Conservation (phyloP, 169 alveolate species). For the Babesia ovis region DNA sequence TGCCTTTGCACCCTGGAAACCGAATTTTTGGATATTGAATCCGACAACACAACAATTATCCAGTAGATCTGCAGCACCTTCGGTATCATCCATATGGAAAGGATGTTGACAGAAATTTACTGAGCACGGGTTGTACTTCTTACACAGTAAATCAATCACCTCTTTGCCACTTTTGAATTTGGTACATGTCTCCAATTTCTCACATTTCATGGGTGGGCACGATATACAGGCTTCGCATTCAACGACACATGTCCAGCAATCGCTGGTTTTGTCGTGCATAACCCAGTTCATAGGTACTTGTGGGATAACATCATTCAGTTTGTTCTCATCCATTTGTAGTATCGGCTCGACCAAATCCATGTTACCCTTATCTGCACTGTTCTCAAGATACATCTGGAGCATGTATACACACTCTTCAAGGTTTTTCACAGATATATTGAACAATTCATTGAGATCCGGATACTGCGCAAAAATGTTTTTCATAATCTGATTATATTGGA, state of each 20-base stretch:
- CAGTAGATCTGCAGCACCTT: not conserved
- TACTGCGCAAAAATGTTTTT: constrained; percentile 11
- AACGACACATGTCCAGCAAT: constrained; percentile 61
- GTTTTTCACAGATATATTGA: constrained; percentile 5
- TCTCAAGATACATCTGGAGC: constrained; percentile 21
- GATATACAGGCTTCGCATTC: constrained; percentile 54
- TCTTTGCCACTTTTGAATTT: constrained; percentile 40
- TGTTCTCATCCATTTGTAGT: constrained; percentile 22
- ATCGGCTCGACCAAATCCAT: constrained; percentile 33
- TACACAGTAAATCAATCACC: constrained; percentile 47
- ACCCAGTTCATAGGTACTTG: constrained; percentile 58
- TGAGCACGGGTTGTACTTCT: constrained; percentile 48
- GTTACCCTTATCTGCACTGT: not conserved
- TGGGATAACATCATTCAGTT: constrained; percentile 30
- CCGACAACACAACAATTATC: constrained; percentile 42
- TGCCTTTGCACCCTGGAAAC: constrained; percentile 60
- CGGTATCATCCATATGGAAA: constrained; percentile 13
- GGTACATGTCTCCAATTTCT: constrained; percentile 16
- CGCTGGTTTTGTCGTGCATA: constrained; percentile 30
- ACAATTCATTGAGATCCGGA: constrained; percentile 22
- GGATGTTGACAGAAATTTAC: constrained; percentile 43
- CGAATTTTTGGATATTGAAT: constrained; percentile 52
- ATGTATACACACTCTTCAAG: constrained; percentile 43
- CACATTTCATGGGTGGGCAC: constrained; percentile 48
- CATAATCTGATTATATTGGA: not conserved